Conservation (phyloP, 208 protist genomes). For the Wallacemonas rigidus region DNA sequence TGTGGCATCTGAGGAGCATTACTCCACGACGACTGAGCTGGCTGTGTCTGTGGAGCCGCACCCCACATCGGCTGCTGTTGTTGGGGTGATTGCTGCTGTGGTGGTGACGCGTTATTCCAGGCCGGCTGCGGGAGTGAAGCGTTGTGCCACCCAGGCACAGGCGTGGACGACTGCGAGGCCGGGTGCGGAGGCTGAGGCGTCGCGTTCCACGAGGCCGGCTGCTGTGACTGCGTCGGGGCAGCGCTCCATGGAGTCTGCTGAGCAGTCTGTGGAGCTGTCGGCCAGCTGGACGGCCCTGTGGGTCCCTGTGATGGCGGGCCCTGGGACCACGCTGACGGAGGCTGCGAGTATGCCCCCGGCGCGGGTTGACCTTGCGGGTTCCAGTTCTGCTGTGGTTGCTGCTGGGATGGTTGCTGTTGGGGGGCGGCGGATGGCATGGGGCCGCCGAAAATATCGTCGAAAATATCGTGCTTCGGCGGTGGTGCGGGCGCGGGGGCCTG, state of each 20-base stretch:
- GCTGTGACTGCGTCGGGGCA: background rate
- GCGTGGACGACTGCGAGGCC: too few relatives aligned
- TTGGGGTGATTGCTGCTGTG: background rate
- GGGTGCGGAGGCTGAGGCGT: background rate
- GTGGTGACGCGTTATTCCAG: background rate
- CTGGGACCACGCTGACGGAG: background rate
- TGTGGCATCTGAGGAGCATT: background rate
- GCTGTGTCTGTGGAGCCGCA: slow-evolving; percentile 3
- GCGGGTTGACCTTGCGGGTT: background rate
- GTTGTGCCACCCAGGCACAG: background rate
- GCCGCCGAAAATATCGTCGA: slow-evolving; percentile 55
- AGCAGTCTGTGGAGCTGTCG: background rate
- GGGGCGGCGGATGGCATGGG: slow-evolving; percentile 22
- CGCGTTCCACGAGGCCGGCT: background rate
- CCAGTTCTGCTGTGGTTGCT: slow-evolving; percentile 9
- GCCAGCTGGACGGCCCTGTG: background rate
- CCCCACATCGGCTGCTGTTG: background rate
- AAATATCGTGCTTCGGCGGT: slow-evolving; percentile 31
- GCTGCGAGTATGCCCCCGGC: slow-evolving; percentile 13
- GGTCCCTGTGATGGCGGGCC: background rate
- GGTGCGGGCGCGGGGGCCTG: slow-evolving; percentile 8
- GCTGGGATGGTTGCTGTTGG: slow-evolving; percentile 15
- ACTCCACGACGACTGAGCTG: background rate
- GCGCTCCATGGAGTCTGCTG: background rate
- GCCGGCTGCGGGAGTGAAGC: background rate